Evolutionary conservation across 2,329 filamentous ascomycete genomes (phyloP).

Genomic region (Pestalotiopsis sp.): DNA sequence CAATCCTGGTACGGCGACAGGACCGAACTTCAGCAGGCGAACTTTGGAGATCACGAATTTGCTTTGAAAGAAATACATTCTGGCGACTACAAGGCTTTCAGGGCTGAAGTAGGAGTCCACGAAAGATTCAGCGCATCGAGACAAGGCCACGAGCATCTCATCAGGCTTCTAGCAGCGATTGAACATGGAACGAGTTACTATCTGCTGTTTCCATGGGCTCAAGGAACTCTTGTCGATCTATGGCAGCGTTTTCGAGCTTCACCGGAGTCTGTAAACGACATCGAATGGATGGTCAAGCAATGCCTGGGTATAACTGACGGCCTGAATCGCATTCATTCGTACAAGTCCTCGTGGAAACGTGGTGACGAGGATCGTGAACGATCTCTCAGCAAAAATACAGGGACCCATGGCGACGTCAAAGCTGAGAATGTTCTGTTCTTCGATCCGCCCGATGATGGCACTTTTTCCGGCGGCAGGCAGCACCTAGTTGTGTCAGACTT

Average conservation of each 20-base stretch:
- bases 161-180: conserved; percentile 17
- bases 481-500: not conserved
- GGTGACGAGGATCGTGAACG: conserved; percentile 9
- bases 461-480: not conserved
- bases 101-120: conserved; percentile 15
- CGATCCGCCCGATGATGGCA: not conserved
- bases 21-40: not conserved
- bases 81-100: conserved; percentile 10
- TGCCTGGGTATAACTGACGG: conserved; percentile 17
- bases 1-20: not conserved
- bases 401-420: not conserved
- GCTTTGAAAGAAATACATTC: conserved; percentile 19
- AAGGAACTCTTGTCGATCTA: conserved; percentile 17
- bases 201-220: conserved; percentile 19
- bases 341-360: not conserved
- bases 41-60: conserved; percentile 1
- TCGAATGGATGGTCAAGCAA: conserved; percentile 18
- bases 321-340: conserved; percentile 17
- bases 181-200: conserved; percentile 17
- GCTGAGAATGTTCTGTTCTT: not conserved
- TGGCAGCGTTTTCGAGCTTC: conserved; percentile 14
- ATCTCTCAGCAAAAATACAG: not conserved
- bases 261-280: not conserved
- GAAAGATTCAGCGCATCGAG: conserved; percentile 14
- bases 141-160: conserved; percentile 17